Evolutionary conservation across 2,329 filamentous ascomycete species (phyloP).

Genomic region (Aschersonia sp.): DNA sequence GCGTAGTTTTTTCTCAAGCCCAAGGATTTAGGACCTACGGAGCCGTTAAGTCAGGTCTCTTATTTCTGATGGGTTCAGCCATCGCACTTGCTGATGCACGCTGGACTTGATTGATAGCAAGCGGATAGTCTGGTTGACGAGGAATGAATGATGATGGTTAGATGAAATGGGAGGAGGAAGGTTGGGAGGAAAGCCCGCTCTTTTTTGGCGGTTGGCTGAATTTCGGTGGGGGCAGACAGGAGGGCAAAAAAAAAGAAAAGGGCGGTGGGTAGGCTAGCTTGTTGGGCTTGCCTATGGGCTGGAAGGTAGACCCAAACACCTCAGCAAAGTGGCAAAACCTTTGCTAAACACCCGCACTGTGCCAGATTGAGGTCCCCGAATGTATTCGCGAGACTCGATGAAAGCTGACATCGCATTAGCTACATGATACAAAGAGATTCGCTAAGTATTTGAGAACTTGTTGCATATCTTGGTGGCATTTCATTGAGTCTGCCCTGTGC

Average conservation of each 20-base stretch:
- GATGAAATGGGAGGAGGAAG: constrained; percentile 14
- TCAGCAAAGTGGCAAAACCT: neutral
- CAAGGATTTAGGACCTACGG: constrained; percentile 32
- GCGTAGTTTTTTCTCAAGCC: constrained; percentile 4
- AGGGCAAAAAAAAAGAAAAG: constrained; percentile 16
- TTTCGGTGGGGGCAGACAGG: constrained; percentile 22
- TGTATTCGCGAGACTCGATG: too few species aligned
- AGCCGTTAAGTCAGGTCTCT: constrained; percentile 41
- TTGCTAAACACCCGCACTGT: neutral
- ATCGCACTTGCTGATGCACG: constrained; percentile 25
- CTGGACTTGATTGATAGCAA: constrained; percentile 1
- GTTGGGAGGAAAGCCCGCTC: constrained; percentile 15
- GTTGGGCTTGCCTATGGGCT: constrained; percentile 12
- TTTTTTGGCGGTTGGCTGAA: constrained; percentile 21
- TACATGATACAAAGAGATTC: too few species aligned
- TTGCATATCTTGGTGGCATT: too few species aligned
- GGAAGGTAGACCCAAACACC: too few species aligned
- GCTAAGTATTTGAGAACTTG: too few species aligned
- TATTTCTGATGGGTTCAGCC: constrained; percentile 51
- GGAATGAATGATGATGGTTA: constrained; percentile 12
- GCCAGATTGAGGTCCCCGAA: too few species aligned
- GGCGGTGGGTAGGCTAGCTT: constrained; percentile 14
- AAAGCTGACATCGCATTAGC: too few species aligned
- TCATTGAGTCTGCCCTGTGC: too few species aligned
- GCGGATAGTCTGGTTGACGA: constrained; percentile 13